Evolutionary conservation across 257 asterid genomes (phyloP), one percentile per base, ranked within the genome.

Genomic region (Nicotiana obtusifolia): DNA sequence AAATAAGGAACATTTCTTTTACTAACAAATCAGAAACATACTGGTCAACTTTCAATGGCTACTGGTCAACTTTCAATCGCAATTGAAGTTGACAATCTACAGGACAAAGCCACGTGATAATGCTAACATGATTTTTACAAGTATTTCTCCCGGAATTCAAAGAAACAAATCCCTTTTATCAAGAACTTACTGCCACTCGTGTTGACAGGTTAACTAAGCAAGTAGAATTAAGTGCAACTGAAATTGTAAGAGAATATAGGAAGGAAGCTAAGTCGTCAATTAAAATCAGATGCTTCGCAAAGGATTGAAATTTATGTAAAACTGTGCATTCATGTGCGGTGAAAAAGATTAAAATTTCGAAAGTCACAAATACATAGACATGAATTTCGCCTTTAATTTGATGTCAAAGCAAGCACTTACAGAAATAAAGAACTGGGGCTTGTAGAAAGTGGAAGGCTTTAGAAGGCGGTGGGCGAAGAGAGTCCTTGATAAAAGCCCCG

Each of bases 401-500:
- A 30, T 30, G 33, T 30, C 33, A 3, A 30, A 30, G 4, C 33
- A 3, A 30, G 33, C 33, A 30, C 33, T 30, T 30, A 30, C 44
- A 41, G 94, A 84, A 64, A 90, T 8, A 66, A 87, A 64, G 16
- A 81, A 80, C 24, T 81, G 91, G 64, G 90, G 82, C 60, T 87
- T 87, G 22, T 44, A 88, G 44, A 84, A 83, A 33, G 86, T 75
- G 80, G 90, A 62, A 56, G 91, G 75, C 13, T 35, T 82, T 30
- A 80, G 83, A 84, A 44, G 85, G 80, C 94, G 93, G 66, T 83
- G 91, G 82, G 89, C 90, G 80, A 91, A 89, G 84, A 92, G 86
- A 78, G 90, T 83, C 83, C 91, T 89, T 64, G 92, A 87, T 65
- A 92, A 81, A 85, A 91, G 84, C 82, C 92, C 87, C 81, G 97